Evolutionary conservation across 306 rosid species (phyloP).

Genomic region (Vigna radiata): DNA sequence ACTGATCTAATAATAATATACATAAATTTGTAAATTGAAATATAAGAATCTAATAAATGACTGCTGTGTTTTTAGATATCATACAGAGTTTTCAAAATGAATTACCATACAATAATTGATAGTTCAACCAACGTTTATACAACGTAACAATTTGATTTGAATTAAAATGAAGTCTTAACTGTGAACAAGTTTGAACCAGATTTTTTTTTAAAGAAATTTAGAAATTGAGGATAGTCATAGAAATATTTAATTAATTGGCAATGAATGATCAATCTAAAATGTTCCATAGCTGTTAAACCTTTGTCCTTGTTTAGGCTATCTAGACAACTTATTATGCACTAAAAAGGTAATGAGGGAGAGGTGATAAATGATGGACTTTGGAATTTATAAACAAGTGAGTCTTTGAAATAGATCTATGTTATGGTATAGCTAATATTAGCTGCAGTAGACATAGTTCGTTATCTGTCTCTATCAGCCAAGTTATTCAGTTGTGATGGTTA

Average conservation of each 20-base stretch:
- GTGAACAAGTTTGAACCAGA: background rate
- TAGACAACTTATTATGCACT: slow-evolving; percentile 7
- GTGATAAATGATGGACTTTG: background rate
- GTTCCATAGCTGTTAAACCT: slow-evolving; percentile 1
- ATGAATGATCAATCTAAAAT: slow-evolving; percentile 18
- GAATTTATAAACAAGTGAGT: too few relatives aligned
- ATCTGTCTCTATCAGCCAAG: background rate
- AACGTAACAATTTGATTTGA: background rate
- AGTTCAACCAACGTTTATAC: background rate
- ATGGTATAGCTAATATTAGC: too few relatives aligned
- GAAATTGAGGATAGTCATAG: background rate
- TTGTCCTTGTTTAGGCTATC: slow-evolving; percentile 21
- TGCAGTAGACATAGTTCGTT: background rate
- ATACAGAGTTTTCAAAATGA: slow-evolving; percentile 20
- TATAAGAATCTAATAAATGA: background rate
- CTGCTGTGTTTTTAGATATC: background rate
- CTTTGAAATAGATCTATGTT: too few relatives aligned
- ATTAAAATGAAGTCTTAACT: slow-evolving; percentile 16
- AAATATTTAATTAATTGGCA: slow-evolving; percentile 3
- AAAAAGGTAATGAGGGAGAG: slow-evolving; percentile 6
- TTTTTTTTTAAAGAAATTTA: background rate
- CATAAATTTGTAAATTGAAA: background rate
- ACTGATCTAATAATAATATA: slow-evolving; percentile 16
- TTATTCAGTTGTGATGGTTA: background rate
- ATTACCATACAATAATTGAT: slow-evolving; percentile 22